Conservation (phyloP, 768 basidiomycete species). For the Sarcodon sp. region DNA sequence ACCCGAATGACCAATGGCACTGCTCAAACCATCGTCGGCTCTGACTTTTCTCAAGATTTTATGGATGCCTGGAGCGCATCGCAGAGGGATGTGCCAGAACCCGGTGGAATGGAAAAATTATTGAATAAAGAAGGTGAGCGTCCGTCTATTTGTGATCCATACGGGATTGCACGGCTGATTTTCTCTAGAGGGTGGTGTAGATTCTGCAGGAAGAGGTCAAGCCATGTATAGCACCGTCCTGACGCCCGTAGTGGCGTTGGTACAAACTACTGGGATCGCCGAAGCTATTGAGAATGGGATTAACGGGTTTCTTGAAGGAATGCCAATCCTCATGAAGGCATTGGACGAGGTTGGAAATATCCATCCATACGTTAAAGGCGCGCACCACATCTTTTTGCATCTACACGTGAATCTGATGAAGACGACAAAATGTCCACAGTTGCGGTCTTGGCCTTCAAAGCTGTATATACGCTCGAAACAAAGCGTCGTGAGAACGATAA, state of each 20-base stretch:
- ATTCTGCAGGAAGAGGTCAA: not conserved
- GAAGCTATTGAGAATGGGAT: slow-evolving; percentile 8
- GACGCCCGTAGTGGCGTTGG: not conserved
- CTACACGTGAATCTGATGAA: not conserved
- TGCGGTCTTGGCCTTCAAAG: slow-evolving; percentile 35
- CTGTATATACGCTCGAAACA: slow-evolving; percentile 33
- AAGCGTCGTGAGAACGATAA: slow-evolving; percentile 38
- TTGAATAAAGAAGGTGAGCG: not conserved
- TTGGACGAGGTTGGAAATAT: slow-evolving; percentile 13
- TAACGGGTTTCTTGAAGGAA: slow-evolving; percentile 10
- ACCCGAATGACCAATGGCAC: too few species aligned
- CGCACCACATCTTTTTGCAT: not conserved
- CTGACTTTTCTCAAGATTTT: not conserved
- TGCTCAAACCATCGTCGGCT: too few species aligned
- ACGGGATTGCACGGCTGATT: not conserved
- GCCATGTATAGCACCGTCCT: not conserved
- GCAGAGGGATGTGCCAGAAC: not conserved
- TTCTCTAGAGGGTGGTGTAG: not conserved
- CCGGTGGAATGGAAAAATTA: not conserved
- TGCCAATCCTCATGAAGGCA: slow-evolving; percentile 11
- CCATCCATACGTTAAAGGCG: slow-evolving; percentile 13
- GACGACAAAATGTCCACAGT: slow-evolving; percentile 16
- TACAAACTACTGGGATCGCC: not conserved
- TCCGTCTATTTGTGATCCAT: not conserved
- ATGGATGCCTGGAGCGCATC: not conserved